phyloP scores from a whole-genome alignment of 768 basidiomycete species.

The Leccinum boreale region DNA sequence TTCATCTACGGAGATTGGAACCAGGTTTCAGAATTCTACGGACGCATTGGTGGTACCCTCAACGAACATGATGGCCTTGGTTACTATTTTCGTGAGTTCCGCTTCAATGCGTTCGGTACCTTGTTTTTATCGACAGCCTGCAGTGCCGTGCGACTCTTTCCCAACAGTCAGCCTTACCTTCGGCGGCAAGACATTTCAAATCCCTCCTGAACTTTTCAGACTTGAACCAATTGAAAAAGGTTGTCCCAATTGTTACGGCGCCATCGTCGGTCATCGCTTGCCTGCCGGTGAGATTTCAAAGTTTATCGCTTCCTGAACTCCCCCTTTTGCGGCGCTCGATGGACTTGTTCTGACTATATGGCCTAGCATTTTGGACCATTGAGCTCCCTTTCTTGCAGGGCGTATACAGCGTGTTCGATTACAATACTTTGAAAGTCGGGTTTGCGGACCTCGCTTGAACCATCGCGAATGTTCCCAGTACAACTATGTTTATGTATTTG shows the following conservation, averaged over 20 bases:
- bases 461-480: not conserved
- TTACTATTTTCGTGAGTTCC: no score
- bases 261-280: not conserved
- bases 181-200: no score
- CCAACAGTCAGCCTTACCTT: no score
- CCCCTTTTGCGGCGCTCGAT: not conserved
- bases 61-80: no score
- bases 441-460: not conserved
- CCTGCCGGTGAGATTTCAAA: not conserved
- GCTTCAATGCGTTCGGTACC: no score
- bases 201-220: not conserved
- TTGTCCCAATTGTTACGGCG: not conserved
- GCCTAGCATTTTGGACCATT: not conserved
- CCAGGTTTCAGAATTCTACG: no score
- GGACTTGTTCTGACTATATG: not conserved
- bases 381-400: not conserved
- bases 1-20: no score
- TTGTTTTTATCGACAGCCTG: no score
- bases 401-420: not conserved
- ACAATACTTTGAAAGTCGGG: not conserved
- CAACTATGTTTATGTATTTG: no score
- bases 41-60: no score
- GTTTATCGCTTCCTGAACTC: no score
- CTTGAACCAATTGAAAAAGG: not conserved
- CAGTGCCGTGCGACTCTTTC: no score